Conservation (phyloP, 768 basidiomycete species). For the Crepidotus variabilis region DNA sequence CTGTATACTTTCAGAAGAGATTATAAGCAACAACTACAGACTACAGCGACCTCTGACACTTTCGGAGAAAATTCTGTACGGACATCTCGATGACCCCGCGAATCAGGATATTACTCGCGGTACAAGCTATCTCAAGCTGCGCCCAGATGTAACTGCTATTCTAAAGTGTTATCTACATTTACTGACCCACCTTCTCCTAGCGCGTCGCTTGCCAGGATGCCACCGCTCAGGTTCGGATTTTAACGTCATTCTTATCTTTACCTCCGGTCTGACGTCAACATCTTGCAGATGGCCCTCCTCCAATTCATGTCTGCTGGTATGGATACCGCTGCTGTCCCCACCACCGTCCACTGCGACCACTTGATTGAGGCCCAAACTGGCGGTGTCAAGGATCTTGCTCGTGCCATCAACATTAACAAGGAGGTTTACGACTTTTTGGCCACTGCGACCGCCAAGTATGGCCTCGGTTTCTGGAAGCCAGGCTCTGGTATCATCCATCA, state of each 20-base stretch:
- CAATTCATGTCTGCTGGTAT: slow-evolving; percentile 99
- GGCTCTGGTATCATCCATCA: slow-evolving; percentile 99
- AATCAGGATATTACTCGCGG: slow-evolving; percentile 91
- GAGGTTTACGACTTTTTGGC: slow-evolving; percentile 99
- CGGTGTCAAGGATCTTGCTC: slow-evolving; percentile 88
- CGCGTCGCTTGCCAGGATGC: slow-evolving; percentile 91
- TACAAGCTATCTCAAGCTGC: slow-evolving; percentile 92
- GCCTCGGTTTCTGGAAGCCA: slow-evolving; percentile 99
- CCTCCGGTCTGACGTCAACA: slow-evolving; percentile 27
- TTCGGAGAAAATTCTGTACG: slow-evolving; percentile 97
- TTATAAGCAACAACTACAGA: slow-evolving; percentile 34
- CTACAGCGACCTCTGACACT: slow-evolving; percentile 87
- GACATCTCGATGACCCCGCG: slow-evolving; percentile 93
- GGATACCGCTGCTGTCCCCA: slow-evolving; percentile 95
- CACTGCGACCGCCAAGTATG: slow-evolving; percentile 99
- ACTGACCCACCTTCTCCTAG: slow-evolving; percentile 30
- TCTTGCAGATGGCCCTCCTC: slow-evolving; percentile 88
- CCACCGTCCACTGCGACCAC: slow-evolving; percentile 99
- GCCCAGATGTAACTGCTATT: slow-evolving; percentile 80
- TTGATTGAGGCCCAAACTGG: slow-evolving; percentile 97
- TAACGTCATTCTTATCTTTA: slow-evolving; percentile 13
- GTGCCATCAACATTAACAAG: slow-evolving; percentile 91
- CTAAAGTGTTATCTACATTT: neutral
- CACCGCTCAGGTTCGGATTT: slow-evolving; percentile 65
- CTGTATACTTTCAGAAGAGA: neutral